Base-by-base conservation (phyloP, 208 protist species). In the Baffinella frigidus region DNA sequence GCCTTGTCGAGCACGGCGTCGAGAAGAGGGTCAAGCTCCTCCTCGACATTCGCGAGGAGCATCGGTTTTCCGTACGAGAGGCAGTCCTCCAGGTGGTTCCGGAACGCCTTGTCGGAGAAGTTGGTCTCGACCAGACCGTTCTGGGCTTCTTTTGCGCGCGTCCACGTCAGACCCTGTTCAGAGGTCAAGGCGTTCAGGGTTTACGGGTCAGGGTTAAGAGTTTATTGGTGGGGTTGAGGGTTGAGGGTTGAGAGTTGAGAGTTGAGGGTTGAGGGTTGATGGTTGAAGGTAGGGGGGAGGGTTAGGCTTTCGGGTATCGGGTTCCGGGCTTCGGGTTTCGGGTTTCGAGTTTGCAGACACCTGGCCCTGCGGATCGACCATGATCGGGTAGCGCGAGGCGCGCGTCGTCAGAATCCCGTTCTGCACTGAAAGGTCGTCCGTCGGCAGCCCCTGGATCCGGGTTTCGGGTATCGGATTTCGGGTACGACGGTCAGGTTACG, bases 381-480 rank as follows among this genome's bases (percentile, higher is more conserved):
- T 96, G 38, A 99, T 95, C 77, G 98, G 98, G 94, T 97, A 99
- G 94, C 98, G 97, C 33, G 95, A 84, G 17, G 95, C 92, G 43
- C 96, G 96, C 44, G 98, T 99, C 92, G 99, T 97, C 95, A 99
- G 98, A 93, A 99, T 99, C 77, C 97, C 98, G 95, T 99, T 99
- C 95, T 99, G 97, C 24, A 99, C 96, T 27, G 98, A 99, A 94
- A 99, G 97, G 93, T 98, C 97, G 95, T 99, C 98, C 30, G 97
- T 97, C 61, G 98, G 98, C 39, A 99, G 95, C 27, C 97, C 98
- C 94, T 99, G n/a, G n/a, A n/a, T n/a, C n/a, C n/a, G n/a, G n/a
- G n/a, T n/a, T n/a, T n/a, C n/a, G n/a, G n/a, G n/a, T n/a, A n/a
- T n/a, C n/a, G n/a, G n/a, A n/a, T 14, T n/a, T n/a, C n/a, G n/a